A percentile compares a stretch with the other conserved stretches of the same genome.
phyloP scores from a whole-genome alignment of 345 rosid species.

The Acer yangbiense region DNA sequence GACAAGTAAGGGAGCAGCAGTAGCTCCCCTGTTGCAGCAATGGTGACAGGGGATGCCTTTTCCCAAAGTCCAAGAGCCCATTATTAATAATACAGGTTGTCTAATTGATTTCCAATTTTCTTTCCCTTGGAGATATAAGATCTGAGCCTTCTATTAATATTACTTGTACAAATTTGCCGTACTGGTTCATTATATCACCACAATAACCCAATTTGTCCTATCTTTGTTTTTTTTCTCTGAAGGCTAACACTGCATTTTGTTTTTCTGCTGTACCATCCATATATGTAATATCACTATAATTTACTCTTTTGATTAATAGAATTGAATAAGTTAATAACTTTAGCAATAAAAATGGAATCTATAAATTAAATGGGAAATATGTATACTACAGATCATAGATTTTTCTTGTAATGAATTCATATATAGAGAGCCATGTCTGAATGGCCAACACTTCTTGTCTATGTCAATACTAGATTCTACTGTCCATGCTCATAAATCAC shows the following conservation, averaged over 20 bases:
- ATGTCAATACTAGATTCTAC: neutral
- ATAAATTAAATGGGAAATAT: neutral
- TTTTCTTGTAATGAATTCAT: neutral
- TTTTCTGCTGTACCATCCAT: neutral
- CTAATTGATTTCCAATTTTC: too few species aligned
- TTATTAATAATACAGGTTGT: too few species aligned
- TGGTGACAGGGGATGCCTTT: neutral
- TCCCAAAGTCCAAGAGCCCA: neutral
- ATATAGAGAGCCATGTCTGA: too few species aligned
- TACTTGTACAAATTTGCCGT: neutral
- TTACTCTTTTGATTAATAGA: neutral
- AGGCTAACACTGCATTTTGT: neutral
- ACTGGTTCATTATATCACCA: neutral
- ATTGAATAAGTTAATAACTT: neutral
- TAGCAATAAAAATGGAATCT: neutral
- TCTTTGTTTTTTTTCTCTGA: neutral
- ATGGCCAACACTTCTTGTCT: neutral
- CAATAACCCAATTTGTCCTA: neutral
- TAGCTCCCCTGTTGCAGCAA: neutral
- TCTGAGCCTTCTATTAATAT: neutral
- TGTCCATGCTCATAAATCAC: neutral
- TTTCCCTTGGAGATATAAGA: too few species aligned
- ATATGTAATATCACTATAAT: too few species aligned
- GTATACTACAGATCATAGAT: neutral
- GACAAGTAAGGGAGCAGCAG: too few species aligned